phyloP scores from a whole-genome alignment of 106 monocot species.

The Phalaenopsis aphrodite region DNA sequence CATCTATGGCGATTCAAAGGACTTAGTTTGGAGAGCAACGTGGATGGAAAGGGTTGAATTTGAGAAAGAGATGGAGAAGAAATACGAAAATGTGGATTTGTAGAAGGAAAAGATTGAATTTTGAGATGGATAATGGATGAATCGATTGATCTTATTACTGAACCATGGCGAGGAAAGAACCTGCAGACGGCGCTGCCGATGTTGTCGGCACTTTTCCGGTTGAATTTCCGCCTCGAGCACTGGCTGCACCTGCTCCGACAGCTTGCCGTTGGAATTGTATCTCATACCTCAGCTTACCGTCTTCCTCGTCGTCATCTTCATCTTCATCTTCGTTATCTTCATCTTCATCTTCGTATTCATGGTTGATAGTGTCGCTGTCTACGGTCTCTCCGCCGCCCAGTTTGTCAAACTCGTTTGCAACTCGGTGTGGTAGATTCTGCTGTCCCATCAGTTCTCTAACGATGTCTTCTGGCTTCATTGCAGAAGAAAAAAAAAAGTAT shows the following conservation, averaged over 20 bases:
- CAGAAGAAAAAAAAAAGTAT: background rate
- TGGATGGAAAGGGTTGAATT: background rate
- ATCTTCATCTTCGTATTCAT: conserved; percentile 23
- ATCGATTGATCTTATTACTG: conserved; percentile 11
- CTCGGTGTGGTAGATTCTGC: background rate
- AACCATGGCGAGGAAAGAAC: conserved; percentile 54
- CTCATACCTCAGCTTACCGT: conserved; percentile 41
- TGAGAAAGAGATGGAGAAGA: background rate
- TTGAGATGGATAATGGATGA: background rate
- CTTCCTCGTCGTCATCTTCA: conserved; percentile 14
- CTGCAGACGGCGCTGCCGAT: background rate
- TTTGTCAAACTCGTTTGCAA: conserved; percentile 10
- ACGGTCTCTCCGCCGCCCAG: background rate
- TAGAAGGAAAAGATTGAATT: background rate
- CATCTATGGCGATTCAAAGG: background rate
- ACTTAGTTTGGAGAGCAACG: background rate
- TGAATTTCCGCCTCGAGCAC: background rate
- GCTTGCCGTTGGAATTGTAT: conserved; percentile 49
- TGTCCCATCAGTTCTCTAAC: conserved; percentile 4
- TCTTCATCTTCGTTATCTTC: conserved; percentile 47
- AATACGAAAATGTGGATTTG: background rate
- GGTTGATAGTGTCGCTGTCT: conserved; percentile 15
- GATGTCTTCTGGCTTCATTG: conserved; percentile 67
- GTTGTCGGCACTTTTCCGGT: conserved; percentile 3
- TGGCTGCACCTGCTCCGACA: conserved; percentile 1